A percentile compares a stretch with the other conserved stretches of the same genome.
These are phyloP conservation scores for Ophiostoma quercus DNA, from an alignment of 2,329 filamentous ascomycete species.

Conservation along the genomic window DNA sequence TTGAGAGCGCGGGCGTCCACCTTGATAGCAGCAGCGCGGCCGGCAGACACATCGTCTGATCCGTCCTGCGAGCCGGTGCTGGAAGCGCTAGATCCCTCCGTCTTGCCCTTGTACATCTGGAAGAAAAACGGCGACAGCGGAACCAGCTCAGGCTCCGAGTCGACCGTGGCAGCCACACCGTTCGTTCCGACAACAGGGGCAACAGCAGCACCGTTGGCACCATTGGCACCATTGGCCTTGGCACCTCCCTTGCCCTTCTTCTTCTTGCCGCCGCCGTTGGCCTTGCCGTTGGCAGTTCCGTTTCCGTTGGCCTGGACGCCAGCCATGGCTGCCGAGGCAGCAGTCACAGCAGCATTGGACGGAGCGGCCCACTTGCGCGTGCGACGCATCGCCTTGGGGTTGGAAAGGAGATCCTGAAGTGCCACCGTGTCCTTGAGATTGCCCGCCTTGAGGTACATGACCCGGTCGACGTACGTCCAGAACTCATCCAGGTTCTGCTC, in stretches of 20 bases:
- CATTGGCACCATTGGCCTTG: conserved; percentile 4
- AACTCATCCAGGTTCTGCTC: conserved; percentile 46
- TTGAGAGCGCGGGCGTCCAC: conserved; percentile 35
- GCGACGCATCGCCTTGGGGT: background rate
- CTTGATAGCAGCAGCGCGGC: conserved; percentile 22
- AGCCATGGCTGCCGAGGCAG: background rate
- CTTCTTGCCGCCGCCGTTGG: background rate
- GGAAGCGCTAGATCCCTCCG: background rate
- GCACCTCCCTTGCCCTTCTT: conserved; percentile 5
- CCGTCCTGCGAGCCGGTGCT: background rate
- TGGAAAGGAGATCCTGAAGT: background rate
- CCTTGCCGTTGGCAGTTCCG: background rate
- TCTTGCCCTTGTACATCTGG: background rate
- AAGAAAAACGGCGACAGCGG: conserved; percentile 2
- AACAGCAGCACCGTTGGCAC: background rate
- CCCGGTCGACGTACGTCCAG: conserved; percentile 38
- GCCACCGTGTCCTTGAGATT: background rate
- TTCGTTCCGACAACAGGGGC: background rate
- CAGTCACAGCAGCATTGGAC: background rate
- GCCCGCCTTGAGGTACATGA: conserved; percentile 23
- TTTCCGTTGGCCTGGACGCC: background rate
- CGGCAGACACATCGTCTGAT: conserved; percentile 1
- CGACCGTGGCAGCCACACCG: background rate
- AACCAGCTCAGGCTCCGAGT: background rate
- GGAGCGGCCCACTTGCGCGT: conserved; percentile 1